Evolutionary conservation across 1,139 yeast genomes (phyloP).

Genomic region (Spathaspora sp.): DNA sequence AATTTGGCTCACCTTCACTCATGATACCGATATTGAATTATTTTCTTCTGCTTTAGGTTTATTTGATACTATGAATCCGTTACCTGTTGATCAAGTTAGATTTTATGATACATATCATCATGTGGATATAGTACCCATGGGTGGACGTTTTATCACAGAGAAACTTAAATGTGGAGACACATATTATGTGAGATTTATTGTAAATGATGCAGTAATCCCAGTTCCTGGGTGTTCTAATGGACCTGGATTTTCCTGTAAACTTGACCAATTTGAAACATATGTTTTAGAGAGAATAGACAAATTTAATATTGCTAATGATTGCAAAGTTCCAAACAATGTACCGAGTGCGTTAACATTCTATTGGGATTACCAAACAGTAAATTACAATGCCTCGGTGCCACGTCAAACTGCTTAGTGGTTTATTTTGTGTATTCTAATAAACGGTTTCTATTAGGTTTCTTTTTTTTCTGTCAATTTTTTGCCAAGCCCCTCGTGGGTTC

Average conservation of each 20-base stretch:
- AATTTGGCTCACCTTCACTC: slow-evolving; percentile 51
- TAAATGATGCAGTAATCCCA: slow-evolving; percentile 59
- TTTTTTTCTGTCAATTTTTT: neutral
- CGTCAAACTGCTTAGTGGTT: slow-evolving; percentile 1
- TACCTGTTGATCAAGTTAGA: slow-evolving; percentile 30
- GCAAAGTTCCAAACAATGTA: slow-evolving; percentile 20
- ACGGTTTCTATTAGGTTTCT: neutral
- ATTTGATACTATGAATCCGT: slow-evolving; percentile 31
- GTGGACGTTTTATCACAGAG: slow-evolving; percentile 52
- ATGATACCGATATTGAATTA: slow-evolving; percentile 55
- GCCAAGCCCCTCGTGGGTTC: slow-evolving; percentile 1
- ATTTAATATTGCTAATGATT: slow-evolving; percentile 30
- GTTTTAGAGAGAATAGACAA: slow-evolving; percentile 32
- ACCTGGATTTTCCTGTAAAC: slow-evolving; percentile 57
- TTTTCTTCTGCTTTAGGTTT: slow-evolving; percentile 54
- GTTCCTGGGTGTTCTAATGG: slow-evolving; percentile 49
- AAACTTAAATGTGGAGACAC: slow-evolving; percentile 38
- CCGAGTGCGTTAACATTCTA: slow-evolving; percentile 28
- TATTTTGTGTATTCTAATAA: neutral
- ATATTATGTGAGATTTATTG: slow-evolving; percentile 46
- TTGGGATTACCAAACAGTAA: slow-evolving; percentile 32
- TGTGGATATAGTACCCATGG: slow-evolving; percentile 55
- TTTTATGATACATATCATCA: slow-evolving; percentile 45
- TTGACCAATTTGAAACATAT: slow-evolving; percentile 38
- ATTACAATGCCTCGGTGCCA: slow-evolving; percentile 24